Base-by-base conservation (phyloP, 106 monocot genomes). In the Ottelia alismoides region DNA sequence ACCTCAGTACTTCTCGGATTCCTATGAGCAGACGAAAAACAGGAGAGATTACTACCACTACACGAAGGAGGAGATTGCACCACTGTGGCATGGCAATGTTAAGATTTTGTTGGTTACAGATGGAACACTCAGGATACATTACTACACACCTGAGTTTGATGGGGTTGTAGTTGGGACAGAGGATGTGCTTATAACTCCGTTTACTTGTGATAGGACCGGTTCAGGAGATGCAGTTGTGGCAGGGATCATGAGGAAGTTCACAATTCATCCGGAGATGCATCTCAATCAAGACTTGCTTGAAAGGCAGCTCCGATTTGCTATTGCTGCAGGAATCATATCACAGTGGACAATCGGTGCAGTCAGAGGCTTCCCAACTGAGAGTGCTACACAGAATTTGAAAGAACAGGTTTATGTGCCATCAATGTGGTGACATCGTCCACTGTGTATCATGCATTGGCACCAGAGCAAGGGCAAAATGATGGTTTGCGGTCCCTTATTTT, bases 321-420 rank as follows among this genome's bases (percentile, higher is more conserved):
- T 96, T 70, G 84, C 84, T 51, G 93, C 88, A 22, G 96, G 96
- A 43, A 96, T 96, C 29, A 89, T 85, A 59, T 68, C 96, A 43
- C 96, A 96, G 29, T 96, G 96, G 96, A 96, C 85, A 2, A 79
- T 82, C 53, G 96, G 89, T 46, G 88, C 78, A 4, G 73, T 88
- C 19, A 80, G 87, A 62, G 93, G 93, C 1, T 84, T 93, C 29
- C 93, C 87, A 2, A 81, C 77, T 18, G 93, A 88, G 58, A 88
- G 87, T 53, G 96, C 96, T 22, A 67, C 93, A 2, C 89, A 96
- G 62, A 96, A 98, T 59, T 52, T 89, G 73, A 98, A 98, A 62
- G 85, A 89, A 71, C 78, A 89, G 62, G 78, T 89, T 27, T 89
- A 85, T 76, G 85, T 98, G 14, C 96, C 96, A 65, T 85, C 89